These are phyloP conservation scores for Xylariaceae sp. DNA, from an alignment of 2,329 filamentous ascomycete genomes.

Conservation along the genomic window DNA sequence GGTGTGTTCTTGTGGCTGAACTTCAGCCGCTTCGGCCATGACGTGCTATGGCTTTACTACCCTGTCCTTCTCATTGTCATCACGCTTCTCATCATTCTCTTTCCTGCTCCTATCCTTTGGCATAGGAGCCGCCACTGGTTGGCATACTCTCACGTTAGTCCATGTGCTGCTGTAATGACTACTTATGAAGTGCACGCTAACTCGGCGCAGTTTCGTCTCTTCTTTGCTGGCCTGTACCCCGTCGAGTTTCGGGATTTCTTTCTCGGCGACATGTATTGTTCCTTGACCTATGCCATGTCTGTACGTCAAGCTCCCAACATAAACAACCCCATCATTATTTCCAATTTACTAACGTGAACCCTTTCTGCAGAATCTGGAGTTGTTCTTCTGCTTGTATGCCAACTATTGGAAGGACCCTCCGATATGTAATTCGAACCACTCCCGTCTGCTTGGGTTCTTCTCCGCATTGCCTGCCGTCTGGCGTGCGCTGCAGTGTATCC, in stretches of 20 bases:
- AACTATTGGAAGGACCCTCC: constrained; percentile 65
- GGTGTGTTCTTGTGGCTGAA: constrained; percentile 87
- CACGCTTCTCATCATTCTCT: constrained; percentile 62
- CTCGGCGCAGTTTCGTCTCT: constrained; percentile 64
- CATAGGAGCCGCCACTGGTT: constrained; percentile 79
- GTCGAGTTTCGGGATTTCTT: constrained; percentile 98
- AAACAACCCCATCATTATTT: not conserved
- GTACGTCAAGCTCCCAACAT: constrained; percentile 48
- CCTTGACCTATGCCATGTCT: constrained; percentile 81
- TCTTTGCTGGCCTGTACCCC: constrained; percentile 80
- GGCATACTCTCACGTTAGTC: constrained; percentile 75
- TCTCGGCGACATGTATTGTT: constrained; percentile 95
- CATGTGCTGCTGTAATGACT: not conserved
- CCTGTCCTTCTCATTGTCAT: constrained; percentile 73
- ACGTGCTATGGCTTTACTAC: constrained; percentile 75
- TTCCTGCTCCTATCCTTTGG: constrained; percentile 70
- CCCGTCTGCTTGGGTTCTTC: constrained; percentile 80
- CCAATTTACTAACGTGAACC: too few species aligned
- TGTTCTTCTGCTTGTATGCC: constrained; percentile 95
- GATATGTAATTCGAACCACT: constrained; percentile 81
- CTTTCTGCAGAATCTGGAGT: constrained; percentile 64
- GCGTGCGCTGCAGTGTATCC: constrained; percentile 84
- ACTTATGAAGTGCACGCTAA: constrained; percentile 25
- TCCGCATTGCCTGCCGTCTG: constrained; percentile 77
- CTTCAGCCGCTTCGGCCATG: constrained; percentile 63